Conservation (phyloP, 345 rosid species). For the Psidium friedrichsthalianum region DNA sequence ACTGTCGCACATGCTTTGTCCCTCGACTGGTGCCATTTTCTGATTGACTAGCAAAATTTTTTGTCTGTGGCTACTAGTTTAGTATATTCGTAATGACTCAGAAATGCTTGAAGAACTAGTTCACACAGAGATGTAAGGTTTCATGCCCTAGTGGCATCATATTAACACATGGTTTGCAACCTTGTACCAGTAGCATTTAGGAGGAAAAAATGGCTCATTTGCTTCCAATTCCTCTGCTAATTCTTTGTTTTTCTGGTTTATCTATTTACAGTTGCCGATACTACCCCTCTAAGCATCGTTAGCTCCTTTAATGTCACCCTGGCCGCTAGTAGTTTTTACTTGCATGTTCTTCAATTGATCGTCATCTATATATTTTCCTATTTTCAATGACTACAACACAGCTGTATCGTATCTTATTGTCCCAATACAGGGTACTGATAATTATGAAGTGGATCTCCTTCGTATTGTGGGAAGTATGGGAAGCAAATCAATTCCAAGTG, state of each 20-base stretch:
- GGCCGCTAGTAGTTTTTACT: neutral
- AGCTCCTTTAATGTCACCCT: neutral
- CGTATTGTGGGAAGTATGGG: conserved; percentile 65
- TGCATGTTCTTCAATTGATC: neutral
- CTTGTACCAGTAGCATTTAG: neutral
- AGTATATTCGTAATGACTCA: neutral
- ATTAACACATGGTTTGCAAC: neutral
- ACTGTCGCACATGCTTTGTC: neutral
- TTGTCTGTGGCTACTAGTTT: neutral
- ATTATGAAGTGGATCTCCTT: conserved; percentile 66
- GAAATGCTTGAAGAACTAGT: neutral
- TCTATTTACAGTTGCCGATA: neutral
- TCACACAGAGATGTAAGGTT: neutral
- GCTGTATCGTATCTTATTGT: neutral
- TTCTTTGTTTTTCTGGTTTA: neutral
- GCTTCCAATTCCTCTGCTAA: neutral
- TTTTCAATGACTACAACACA: neutral
- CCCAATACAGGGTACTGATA: conserved; percentile 52
- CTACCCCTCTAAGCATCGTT: neutral
- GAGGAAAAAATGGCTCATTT: too few species aligned
- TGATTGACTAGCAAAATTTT: neutral
- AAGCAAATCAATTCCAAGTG: conserved; percentile 51
- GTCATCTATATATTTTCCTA: neutral
- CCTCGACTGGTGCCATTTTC: neutral
- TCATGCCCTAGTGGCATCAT: neutral